Base-by-base conservation (phyloP, 371 early-diverging fungal species). In the Rhizopus sp. region DNA sequence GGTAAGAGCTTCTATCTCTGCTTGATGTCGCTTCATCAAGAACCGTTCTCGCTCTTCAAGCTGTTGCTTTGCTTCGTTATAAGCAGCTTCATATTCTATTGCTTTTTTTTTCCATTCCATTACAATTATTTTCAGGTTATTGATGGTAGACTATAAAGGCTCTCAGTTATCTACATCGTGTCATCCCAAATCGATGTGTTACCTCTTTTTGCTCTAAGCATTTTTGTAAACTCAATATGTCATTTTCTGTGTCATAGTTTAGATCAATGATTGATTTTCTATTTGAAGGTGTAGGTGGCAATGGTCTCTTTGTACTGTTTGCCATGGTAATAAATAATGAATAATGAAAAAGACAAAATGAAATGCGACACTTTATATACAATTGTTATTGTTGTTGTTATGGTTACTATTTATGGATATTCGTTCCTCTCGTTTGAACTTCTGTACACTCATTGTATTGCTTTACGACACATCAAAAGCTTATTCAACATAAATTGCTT, bases 61-160 rank as follows among this genome's bases (percentile, higher is more conserved):
- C 47, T 32, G 33, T 7, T 49, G 45, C 12, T 51, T 45, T 0
- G 41, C 17, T 42, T 49, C 49, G 32, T 60, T 60, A 13, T 53
- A 53, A 8, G 57, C 42, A 5, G 29, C 44, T 53, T 65, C 60
- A 40, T 44, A 42, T 23, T 65, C 61, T 1, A 38, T 49, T 4
- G 65, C 60, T 15, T 65, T 60, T 5, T 56, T 60, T 53, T 65
- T 60, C 65, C 65, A 65, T 23, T 65, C 61, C 32, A 53, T 33
- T 7, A 57, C 57, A 3, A 60, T 49, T 17, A 53, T 53, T 34
- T 65, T 65, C 53, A 65, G 38, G 29, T 60, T 60, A 17, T 44
- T 53, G 1, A 65, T 65, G 10, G 53, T 57, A 23, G 60, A 23
- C 23, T 23, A 23, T 23, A 23, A 23, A 23, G 23, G 23, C 23